Evolutionary conservation across 2,329 filamentous ascomycete genomes (phyloP).

Genomic region (Lasiodiplodia sp.): DNA sequence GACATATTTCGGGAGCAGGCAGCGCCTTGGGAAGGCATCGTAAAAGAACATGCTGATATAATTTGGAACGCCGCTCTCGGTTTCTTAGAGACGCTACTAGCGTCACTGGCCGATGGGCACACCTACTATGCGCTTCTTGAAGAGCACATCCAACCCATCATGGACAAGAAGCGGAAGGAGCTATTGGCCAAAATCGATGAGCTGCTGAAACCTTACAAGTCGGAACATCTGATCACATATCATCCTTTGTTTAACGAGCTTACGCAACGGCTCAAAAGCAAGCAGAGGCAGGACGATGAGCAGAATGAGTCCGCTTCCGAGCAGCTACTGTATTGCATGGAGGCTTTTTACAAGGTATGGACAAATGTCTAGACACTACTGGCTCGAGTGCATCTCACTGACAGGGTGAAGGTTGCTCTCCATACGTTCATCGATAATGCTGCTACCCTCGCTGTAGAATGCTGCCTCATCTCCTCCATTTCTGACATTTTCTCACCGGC

Average conservation of each 20-base stretch:
- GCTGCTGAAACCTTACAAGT: constrained; percentile 55
- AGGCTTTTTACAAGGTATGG: constrained; percentile 56
- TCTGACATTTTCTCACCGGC: constrained; percentile 51
- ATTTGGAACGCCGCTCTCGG: constrained; percentile 44
- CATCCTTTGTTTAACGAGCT: constrained; percentile 53
- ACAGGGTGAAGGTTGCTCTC: constrained; percentile 50
- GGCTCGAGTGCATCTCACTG: background rate
- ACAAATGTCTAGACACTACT: background rate
- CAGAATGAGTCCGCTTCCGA: background rate
- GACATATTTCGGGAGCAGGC: constrained; percentile 69
- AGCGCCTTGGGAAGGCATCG: constrained; percentile 58
- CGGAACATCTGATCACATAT: constrained; percentile 62
- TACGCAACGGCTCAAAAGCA: constrained; percentile 34
- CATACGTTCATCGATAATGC: constrained; percentile 55
- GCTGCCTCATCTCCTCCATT: constrained; percentile 47
- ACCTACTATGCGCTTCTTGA: constrained; percentile 48
- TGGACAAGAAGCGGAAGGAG: constrained; percentile 46
- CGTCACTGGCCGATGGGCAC: constrained; percentile 49
- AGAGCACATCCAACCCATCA: constrained; percentile 50
- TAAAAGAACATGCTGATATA: constrained; percentile 44
- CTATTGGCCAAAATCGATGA: constrained; percentile 53
- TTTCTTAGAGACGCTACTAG: constrained; percentile 47
- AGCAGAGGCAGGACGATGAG: background rate
- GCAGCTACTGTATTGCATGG: constrained; percentile 50
- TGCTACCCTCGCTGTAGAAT: constrained; percentile 53